phyloP scores from a whole-genome alignment of 805 yeast species.

The Osmozyma mogii region DNA sequence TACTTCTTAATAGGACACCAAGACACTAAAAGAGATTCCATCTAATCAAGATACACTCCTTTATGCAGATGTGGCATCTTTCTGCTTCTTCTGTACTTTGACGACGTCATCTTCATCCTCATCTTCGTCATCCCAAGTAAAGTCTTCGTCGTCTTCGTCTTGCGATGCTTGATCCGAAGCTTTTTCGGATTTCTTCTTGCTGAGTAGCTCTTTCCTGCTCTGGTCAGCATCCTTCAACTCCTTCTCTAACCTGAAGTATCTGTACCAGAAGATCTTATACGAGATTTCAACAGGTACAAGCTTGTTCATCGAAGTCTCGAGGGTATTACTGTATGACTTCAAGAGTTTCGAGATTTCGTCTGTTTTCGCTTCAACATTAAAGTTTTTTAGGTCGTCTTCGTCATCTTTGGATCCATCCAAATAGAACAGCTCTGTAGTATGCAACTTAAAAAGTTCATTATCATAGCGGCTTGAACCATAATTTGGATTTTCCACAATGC shows the following conservation, averaged over 20 bases:
- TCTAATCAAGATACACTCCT: too few relatives aligned
- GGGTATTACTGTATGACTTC: constrained; percentile 37
- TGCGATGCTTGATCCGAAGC: constrained; percentile 14
- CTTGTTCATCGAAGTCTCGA: constrained; percentile 46
- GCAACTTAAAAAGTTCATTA: constrained; percentile 31
- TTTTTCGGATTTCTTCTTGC: constrained; percentile 14
- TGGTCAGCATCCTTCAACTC: constrained; percentile 54
- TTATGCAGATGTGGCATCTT: too few relatives aligned
- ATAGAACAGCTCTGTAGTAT: constrained; percentile 21
- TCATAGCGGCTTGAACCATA: constrained; percentile 35
- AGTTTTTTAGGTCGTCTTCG: constrained; percentile 14
- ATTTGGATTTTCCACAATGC: too few relatives aligned
- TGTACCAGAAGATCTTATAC: constrained; percentile 65
- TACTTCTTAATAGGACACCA: too few relatives aligned
- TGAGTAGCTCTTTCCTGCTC: constrained; percentile 56
- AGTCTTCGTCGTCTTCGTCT: constrained; percentile 40
- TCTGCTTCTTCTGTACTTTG: constrained; percentile 6
- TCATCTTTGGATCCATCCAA: constrained; percentile 11
- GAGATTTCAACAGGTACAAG: constrained; percentile 60
- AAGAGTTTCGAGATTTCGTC: constrained; percentile 43
- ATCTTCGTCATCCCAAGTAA: constrained; percentile 46
- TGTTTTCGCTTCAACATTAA: constrained; percentile 41
- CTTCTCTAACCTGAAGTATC: constrained; percentile 50
- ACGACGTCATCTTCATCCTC: constrained; percentile 20
- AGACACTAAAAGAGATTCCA: too few relatives aligned